Base-by-base conservation (phyloP, 768 basidiomycete species). In the Kwoniella dejecticola region DNA sequence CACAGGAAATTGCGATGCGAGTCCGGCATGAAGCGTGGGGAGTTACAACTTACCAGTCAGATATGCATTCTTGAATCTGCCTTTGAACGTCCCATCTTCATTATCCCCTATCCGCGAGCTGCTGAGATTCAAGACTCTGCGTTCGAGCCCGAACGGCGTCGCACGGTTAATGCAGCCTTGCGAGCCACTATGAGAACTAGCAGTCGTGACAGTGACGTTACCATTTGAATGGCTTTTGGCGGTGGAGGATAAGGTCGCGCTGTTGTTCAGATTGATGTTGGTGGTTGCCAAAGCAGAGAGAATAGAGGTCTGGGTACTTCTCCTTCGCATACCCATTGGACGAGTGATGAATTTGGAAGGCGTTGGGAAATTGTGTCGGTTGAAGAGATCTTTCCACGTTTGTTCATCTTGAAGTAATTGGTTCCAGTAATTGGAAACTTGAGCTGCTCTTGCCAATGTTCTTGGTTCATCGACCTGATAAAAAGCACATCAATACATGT, bases 311-410 rank as follows among this genome's bases (percentile, higher is more conserved):
- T 50, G 48, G 21, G 48, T 50, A 50, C 48, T 50, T 50, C 48
- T 50, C 12, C 48, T 30, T 31, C 48, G 21, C n/a, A 50, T 50
- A 33, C 48, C 48, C 13, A 50, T 41, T 24, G 54, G 27, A 41
- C 60, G 30, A 60, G 19, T 30, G 10, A 7, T 30, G 33, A 24
- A 24, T 5, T 24, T 24, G 46, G 42, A 52, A 23, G 63, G 38
- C 15, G 54, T 50, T 24, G 62, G 45, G 57, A 81, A 89, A 5
- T 83, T 83, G 72, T 86, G 84, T 17, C 80, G 70, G 11, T 80
- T 77, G 71, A 88, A 91, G 85, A 95, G 85, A 11, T 82, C 69
- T 77, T 85, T 86, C 94, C 93, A 97, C 11, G 90, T 81, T 64
- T 81, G 83, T 66, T 94, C 90, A 69, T 92, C 91, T 45, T 82